Base-by-base conservation (phyloP, 331 rosid species). In the Spiraea crenata region DNA sequence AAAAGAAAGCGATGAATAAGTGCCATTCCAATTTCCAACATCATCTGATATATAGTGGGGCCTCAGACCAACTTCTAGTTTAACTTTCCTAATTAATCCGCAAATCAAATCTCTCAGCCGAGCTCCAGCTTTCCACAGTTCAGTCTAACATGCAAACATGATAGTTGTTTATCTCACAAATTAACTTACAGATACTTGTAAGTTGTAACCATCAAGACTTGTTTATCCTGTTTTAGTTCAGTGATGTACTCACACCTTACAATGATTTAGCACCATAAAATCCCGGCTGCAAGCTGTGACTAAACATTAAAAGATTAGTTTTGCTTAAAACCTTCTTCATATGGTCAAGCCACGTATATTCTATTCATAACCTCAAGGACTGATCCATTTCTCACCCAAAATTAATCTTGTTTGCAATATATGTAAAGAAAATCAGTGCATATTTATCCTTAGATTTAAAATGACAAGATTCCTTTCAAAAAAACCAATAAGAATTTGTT, bases 151-250 rank as follows among this genome's bases (percentile, higher is more conserved):
- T 45, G 56, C 19, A 20, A 25, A 48, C 13, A 16, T 31, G 2
- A 39, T 3, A 7, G 39, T 16, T 1, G 31, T 20, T 31, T 13
- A 14, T 69, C 42, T 5, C 19, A 69, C 25, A 4, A 12, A 16
- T 41, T 10, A 38, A 38, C 13, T 1, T 20, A 15, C 31, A 8
- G 15, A 57, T 39, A 11, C 5, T 25, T 25, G 31, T 25, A 25
- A 67, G 19, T 50, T 67, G 72, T 44, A 39, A 63, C n/a, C 38
- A 42, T 35, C 39, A 38, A 67, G 49, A 12, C 45, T 52, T 13
- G 15, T 40, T 68, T 39, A 52, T 19, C 7, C 49, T 15, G 48
- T 51, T 25, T 17, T 11, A 67, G 72, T 12, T 35, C 49, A 37
- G 40, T 20, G 42, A 3, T 3, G 4, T 14, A 65, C 4, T 31